These are phyloP conservation scores for Mucor velutinosus DNA, from an alignment of 371 early-diverging fungal species.

Conservation along the genomic window DNA sequence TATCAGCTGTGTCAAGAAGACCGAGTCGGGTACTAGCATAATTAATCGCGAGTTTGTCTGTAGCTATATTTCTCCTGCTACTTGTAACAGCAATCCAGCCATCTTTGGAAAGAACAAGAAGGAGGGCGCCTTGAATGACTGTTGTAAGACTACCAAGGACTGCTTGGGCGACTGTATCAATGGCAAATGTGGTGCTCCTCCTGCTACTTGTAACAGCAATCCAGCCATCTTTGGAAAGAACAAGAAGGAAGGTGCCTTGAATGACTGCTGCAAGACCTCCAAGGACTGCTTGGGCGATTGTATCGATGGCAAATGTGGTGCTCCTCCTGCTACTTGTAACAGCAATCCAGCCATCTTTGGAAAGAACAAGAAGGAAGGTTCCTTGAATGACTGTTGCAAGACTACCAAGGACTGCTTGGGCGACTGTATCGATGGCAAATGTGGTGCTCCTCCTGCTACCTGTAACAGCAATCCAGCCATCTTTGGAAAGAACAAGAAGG, in stretches of 20 bases:
- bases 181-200: not conserved
- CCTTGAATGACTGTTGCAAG: not conserved
- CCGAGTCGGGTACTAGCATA: no score
- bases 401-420: not conserved
- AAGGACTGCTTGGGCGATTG: not conserved
- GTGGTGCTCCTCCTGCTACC: not conserved
- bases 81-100: not conserved
- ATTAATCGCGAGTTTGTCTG: no score
- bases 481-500: conserved; percentile 5
- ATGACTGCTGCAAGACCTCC: not conserved
- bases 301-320: not conserved
- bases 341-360: conserved; percentile 6
- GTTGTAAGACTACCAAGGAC: no score
- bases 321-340: not conserved
- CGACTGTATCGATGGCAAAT: not conserved
- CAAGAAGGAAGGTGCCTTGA: not conserved
- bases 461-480: not conserved
- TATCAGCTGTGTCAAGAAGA: no score
- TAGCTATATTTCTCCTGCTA: not conserved
- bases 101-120: conserved; percentile 9
- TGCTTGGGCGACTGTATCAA: not conserved
- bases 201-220: not conserved
- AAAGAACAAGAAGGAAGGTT: not conserved
- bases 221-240: conserved; percentile 6
- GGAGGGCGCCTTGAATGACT: not conserved